Evolutionary conservation across 148 eudicot genomes (phyloP).

Genomic region (Heliamphora exappendiculata): DNA sequence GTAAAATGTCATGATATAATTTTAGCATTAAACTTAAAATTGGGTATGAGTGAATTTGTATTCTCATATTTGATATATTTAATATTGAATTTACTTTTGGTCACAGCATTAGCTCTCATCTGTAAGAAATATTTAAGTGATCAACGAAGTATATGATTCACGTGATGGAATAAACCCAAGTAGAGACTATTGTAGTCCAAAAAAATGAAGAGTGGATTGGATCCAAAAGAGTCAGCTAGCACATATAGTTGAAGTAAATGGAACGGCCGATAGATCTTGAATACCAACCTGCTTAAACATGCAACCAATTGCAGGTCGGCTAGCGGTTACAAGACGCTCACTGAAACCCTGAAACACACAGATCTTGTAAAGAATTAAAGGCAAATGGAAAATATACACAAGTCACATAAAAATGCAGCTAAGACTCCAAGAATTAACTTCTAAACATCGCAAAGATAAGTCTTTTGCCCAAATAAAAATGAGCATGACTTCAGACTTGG

Average conservation of each 20-base stretch:
- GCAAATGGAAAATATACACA: not conserved
- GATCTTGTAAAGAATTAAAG: not conserved
- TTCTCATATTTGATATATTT: no score
- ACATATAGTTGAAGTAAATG: not conserved
- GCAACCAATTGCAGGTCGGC: conserved; percentile 86
- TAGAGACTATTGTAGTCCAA: no score
- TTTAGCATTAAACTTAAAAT: no score
- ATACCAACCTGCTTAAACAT: conserved; percentile 92
- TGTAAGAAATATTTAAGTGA: no score
- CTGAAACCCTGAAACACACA: conserved; percentile 69
- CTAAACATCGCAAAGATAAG: not conserved
- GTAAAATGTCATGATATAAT: no score
- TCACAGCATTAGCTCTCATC: not conserved
- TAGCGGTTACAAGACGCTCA: conserved; percentile 87
- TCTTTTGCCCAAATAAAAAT: not conserved
- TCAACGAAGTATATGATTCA: no score
- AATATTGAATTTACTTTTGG: no score
- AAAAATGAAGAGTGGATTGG: not conserved
- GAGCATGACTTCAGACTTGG: not conserved
- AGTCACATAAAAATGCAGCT: not conserved
- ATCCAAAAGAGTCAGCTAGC: not conserved
- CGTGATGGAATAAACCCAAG: no score
- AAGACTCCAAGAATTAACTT: not conserved
- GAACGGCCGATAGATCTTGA: not conserved
- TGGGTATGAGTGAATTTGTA: no score